These are phyloP conservation scores for Fimicolochytrium jonesii DNA, from an alignment of 192 early-diverging fungal species.

Conservation along the genomic window DNA sequence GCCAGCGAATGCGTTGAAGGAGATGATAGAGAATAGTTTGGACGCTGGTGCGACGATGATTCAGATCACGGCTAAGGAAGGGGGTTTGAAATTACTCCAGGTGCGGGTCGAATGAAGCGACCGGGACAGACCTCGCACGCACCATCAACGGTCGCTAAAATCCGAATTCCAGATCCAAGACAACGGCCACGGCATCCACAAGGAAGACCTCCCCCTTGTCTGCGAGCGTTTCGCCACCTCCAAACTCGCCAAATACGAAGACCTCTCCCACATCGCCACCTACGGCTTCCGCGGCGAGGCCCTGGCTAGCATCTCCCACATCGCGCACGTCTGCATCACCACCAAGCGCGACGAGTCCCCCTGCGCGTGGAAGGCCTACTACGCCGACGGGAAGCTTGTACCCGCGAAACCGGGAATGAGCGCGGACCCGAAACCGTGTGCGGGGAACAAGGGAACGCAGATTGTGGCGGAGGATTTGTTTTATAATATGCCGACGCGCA, in stretches of 20 bases:
- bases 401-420: conserved; percentile 67
- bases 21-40: conserved; percentile 93
- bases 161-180: conserved; percentile 73
- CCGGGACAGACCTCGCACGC: no score
- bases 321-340: conserved; percentile 82
- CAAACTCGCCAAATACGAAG: conserved; percentile 82
- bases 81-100: conserved; percentile 89
- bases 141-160: neutral
- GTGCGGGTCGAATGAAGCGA: conserved; percentile 69
- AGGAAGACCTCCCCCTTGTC: conserved; percentile 83
- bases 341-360: conserved; percentile 39
- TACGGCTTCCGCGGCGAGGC: conserved; percentile 98
- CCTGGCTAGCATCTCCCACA: conserved; percentile 91
- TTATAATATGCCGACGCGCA: conserved; percentile 85
- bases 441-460: conserved; percentile 92
- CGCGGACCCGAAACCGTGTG: conserved; percentile 85
- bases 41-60: conserved; percentile 90
- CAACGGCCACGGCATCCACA: conserved; percentile 87
- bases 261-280: conserved; percentile 78
- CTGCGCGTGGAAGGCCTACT: conserved; percentile 63
- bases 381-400: conserved; percentile 82
- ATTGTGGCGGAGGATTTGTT: conserved; percentile 95
- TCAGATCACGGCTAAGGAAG: conserved; percentile 78
- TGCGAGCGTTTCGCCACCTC: conserved; percentile 96
- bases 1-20: conserved; percentile 94